Base-by-base conservation (phyloP, 2,329 filamentous ascomycete genomes). In the Ceratocystis cacaofunesta region DNA sequence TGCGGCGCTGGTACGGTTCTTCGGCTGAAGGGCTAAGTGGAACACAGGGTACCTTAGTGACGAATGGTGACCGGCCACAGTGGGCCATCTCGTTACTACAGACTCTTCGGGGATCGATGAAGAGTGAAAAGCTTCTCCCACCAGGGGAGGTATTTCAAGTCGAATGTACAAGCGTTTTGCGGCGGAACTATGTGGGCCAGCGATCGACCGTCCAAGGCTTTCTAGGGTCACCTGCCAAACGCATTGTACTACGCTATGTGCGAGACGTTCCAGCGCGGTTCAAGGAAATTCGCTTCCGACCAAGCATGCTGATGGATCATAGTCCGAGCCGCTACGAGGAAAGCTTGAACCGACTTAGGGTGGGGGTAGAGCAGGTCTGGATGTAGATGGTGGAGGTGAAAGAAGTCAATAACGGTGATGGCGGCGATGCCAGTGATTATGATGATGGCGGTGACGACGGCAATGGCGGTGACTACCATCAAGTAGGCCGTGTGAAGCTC, bases 71-170 rank as follows among this genome's bases (percentile, higher is more conserved):
- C 55, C 65, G 62, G 10, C 52, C 66, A 58, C 78, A 83, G 36
- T 91, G 87, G 88, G 84, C 85, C 0, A 84, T 84, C 71, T 80
- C 85, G 0, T 82, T 86, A 0, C 78, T 91, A 5, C 84, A 85
- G 70, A 81, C 81, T 0, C 74, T 92, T 17, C 80, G 88, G 1
- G 82, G 82, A 2, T 83, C 80, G 69, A 89, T 91, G 85, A 79
- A 82, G 68, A 85, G 82, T 63, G 77, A 81, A 41, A 90, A 90
- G 71, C 78, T 92, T 1, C 75, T 90, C 60, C 88, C 88, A 1
- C 88, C 88, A 0, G 88, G 88, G 0, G 88, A 92, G 72, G 85
- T 91, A 0, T 90, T 91, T 70, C 77, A 85, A 1, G 79, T 91
- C 1, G 87, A 90, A 74, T 86, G 80, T 28, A 84, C 84, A 71